phyloP scores from a whole-genome alignment of 176 grass and related monocot species.

The Eragrostis nindensis region DNA sequence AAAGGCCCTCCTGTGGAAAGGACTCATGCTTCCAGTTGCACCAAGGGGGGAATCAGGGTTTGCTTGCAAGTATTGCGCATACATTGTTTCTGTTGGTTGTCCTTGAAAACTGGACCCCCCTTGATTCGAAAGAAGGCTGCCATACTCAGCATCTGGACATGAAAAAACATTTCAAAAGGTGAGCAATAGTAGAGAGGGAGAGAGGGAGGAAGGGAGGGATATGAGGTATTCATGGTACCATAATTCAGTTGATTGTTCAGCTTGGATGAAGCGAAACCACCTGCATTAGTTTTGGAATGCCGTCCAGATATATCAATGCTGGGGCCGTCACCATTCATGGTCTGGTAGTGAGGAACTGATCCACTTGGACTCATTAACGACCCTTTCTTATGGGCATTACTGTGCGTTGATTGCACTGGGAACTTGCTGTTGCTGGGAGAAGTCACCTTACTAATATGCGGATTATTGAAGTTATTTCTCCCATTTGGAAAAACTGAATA shows the following conservation, averaged over 20 bases:
- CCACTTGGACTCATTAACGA: conserved; percentile 49
- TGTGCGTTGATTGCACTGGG: conserved; percentile 43
- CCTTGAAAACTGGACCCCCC: conserved; percentile 54
- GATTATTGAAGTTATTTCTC: conserved; percentile 46
- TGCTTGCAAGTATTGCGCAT: conserved; percentile 63
- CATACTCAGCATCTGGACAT: conserved; percentile 72
- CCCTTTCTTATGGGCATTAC: conserved; percentile 60
- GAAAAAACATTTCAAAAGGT: conserved; percentile 41
- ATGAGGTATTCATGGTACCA: conserved; percentile 44
- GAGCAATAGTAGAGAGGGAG: neutral
- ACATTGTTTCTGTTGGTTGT: conserved; percentile 55
- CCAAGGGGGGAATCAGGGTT: conserved; percentile 62
- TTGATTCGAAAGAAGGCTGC: conserved; percentile 58
- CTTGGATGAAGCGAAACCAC: conserved; percentile 47
- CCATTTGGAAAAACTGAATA: conserved; percentile 59
- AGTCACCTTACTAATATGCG: conserved; percentile 45
- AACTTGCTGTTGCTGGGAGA: conserved; percentile 61
- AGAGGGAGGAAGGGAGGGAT: neutral
- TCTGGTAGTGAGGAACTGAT: conserved; percentile 54
- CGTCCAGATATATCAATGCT: conserved; percentile 52
- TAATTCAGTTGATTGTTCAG: conserved; percentile 66
- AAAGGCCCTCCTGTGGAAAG: conserved; percentile 68
- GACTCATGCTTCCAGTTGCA: conserved; percentile 57
- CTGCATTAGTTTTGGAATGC: conserved; percentile 47
- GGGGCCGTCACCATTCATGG: conserved; percentile 58